These are phyloP conservation scores for Crataegus laevigata DNA, from an alignment of 306 rosid genomes.

Conservation along the genomic window DNA sequence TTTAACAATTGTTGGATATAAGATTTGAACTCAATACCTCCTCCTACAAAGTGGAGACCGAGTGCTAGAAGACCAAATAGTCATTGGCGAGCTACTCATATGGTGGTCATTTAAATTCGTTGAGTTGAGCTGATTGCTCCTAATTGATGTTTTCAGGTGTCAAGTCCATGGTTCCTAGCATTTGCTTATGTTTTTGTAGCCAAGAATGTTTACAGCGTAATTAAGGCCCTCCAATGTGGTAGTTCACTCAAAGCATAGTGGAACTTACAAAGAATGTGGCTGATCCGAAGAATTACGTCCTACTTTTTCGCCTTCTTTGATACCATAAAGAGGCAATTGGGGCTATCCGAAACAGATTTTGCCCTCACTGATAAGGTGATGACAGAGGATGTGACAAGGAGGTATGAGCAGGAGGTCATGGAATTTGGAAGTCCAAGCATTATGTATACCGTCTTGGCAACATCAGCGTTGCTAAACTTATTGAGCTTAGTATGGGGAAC, in stretches of 20 bases:
- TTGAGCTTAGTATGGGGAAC: conserved; percentile 33
- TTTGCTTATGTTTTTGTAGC: conserved; percentile 56
- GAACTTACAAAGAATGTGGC: conserved; percentile 47
- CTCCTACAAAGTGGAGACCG: too few species aligned
- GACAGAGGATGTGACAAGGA: conserved; percentile 34
- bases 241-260: conserved; percentile 51
- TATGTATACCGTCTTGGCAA: conserved; percentile 34
- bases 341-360: conserved; percentile 44
- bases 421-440: conserved; percentile 56
- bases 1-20: too few species aligned
- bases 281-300: conserved; percentile 45
- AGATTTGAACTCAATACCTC: too few species aligned
- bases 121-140: background rate
- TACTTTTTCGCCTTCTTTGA: conserved; percentile 47
- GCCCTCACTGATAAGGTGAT: conserved; percentile 39
- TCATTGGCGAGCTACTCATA: too few species aligned
- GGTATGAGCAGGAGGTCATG: conserved; percentile 43
- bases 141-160: conserved; percentile 9
- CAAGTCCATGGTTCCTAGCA: conserved; percentile 54
- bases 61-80: too few species aligned
- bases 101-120: too few species aligned
- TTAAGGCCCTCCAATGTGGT: conserved; percentile 36
- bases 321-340: conserved; percentile 28
- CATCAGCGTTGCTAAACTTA: conserved; percentile 49
- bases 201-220: conserved; percentile 26